Evolutionary conservation across 352 stramenopile species (phyloP), one percentile per base, ranked within the genome.

Genomic region (Salisapilia sapeloensis): DNA sequence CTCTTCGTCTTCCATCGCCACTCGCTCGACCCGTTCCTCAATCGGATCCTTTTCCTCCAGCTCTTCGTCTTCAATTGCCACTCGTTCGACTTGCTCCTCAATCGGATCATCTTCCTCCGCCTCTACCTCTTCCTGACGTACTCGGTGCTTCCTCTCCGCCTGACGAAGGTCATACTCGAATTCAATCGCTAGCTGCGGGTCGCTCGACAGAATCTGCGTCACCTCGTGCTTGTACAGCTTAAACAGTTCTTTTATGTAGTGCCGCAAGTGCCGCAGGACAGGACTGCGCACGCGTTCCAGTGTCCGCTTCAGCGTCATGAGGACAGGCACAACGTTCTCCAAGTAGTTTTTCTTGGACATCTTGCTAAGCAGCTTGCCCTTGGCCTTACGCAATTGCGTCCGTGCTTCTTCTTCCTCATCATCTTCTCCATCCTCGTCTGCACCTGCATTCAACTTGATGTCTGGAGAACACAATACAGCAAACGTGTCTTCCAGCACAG

Each of bases 261-360:
- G 56, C 52, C 97, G 90, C 35, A 97, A 48, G 39, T 97, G 78
- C 27, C 84, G 74, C 39, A 97, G 84, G 30, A 98, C 47, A 0
- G 91, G 91, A 37, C 89, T 97, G 33, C 85, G 76, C 42, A 84
- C 93, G 13, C 60, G 65, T 42, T 98, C 87, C 16, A 99, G 63
- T 19, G 89, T 82, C 36, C 86, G 76, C 52, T 98, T 98, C 20
- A 99, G 64, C 12, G 83, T 92, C 35, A 96, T 94, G 13, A 99
- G 53, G 24, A 98, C 90, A 0, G 94, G 94, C 7, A 99, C 74
- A 2, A 98, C 64, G 31, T 96, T 96, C 53, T 98, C 92, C 21
- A 98, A 60, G 27, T 98, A 82, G 48, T 98, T 96, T 54, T 97
- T 97, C 45, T 91, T 81, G 23, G 85, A 96, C 54, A 98, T 90